Base-by-base conservation (phyloP, 2,329 filamentous ascomycete genomes). In the Didymella exigua region DNA sequence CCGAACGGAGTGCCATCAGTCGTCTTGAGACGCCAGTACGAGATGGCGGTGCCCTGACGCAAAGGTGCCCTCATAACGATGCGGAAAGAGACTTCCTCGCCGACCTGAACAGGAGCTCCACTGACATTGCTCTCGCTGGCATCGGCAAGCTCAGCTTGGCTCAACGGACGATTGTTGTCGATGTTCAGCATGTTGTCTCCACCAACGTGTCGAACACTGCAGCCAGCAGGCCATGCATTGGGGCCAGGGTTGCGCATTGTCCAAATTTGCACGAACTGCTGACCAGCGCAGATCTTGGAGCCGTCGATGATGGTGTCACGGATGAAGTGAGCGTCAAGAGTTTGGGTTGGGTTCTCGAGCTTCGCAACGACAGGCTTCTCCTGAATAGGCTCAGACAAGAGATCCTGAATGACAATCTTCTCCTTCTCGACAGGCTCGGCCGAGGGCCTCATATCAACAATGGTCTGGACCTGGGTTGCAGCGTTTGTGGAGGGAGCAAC, bases 131-230 rank as follows among this genome's bases (percentile, higher is more conserved):
- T 96, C 79, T 95, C 89, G 50, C 87, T 90, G 48, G 93, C 91
- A 29, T 86, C 86, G 31, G 87, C 84, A 54, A 97, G 86, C 65
- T 93, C 87, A 33, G 84, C 82, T 52, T 91, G 86, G 63, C 89
- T 90, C n/a, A 89, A 87, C 21, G 92, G 90, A 68, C 89, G 89
- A 58, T 83, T 84, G 46, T 89, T 86, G 74, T 96, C 90, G 49
- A 96, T 84, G 63, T 93, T 89, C 66, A 96, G 91, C 95, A 99
- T 98, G 77, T 93, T 92, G 75, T 98, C 93, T 45, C 95, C 95
- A 54, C 93, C 92, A 55, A 96, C 89, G 70, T 93, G 97, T 76
- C 90, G 91, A 66, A 98, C 90, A 52, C 88, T 89, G 81, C 91
- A 96, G 58, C 93, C 95, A 50, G 87, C 85, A 31, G 95, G 95